Conservation (phyloP, 768 basidiomycete species). For the Rhodotorula toruloides region DNA sequence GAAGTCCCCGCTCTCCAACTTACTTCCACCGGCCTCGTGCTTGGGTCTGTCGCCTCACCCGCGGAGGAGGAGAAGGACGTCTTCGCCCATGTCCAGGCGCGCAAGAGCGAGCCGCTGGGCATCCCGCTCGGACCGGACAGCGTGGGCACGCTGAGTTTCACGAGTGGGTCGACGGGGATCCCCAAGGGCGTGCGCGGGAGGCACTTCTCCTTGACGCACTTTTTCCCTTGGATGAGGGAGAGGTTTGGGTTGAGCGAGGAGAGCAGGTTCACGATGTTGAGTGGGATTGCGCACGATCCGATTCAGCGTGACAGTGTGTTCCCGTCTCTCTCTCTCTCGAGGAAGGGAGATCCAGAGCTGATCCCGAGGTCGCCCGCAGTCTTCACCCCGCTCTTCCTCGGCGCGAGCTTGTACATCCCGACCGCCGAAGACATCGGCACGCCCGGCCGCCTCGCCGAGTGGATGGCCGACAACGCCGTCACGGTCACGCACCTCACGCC, state of each 20-base stretch:
- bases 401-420: slow-evolving; percentile 89
- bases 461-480: slow-evolving; percentile 89
- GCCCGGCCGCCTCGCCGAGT: slow-evolving; percentile 90
- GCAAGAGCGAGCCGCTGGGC: slow-evolving; percentile 68
- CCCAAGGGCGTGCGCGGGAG: slow-evolving; percentile 96
- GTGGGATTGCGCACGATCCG: slow-evolving; percentile 97
- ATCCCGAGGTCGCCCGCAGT: slow-evolving; percentile 54
- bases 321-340: background rate
- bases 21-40: slow-evolving; percentile 58
- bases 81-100: slow-evolving; percentile 52
- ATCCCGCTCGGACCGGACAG: slow-evolving; percentile 90
- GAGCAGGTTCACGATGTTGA: slow-evolving; percentile 95
- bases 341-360: no score
- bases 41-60: slow-evolving; percentile 56
- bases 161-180: slow-evolving; percentile 93
- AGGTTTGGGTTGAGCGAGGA: slow-evolving; percentile 66
- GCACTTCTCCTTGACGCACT: slow-evolving; percentile 94
- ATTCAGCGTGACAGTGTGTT: slow-evolving; percentile 95
- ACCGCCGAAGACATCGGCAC: slow-evolving; percentile 95
- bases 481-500: slow-evolving; percentile 98
- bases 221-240: slow-evolving; percentile 99
- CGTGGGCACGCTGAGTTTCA: slow-evolving; percentile 89
- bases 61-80: slow-evolving; percentile 54
- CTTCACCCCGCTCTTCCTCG: slow-evolving; percentile 97
- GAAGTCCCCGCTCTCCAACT: slow-evolving; percentile 87